Evolutionary conservation across 2,329 filamentous ascomycete species (phyloP), one percentile per base, ranked within the genome.

Genomic region (Venturia asperata): DNA sequence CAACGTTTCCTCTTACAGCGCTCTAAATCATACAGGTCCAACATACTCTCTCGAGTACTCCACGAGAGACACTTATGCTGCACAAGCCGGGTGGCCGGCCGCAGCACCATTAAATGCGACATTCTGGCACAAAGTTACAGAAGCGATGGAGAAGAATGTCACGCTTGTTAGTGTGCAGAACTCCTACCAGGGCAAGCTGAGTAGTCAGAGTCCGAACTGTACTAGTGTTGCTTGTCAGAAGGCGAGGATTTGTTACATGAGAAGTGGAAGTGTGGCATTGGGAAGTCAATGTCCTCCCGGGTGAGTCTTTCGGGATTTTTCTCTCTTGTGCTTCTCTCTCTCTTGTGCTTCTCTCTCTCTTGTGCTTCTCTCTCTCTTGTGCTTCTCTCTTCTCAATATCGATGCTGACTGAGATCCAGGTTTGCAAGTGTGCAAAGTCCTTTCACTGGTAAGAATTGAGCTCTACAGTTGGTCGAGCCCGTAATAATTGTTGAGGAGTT

Each of bases 161-260:
- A 76, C 70, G 2, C 74, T 86, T n/a, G 81, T 83, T 7, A 76
- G 72, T 43, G 70, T 74, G 47, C 81, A 82, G 65, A 85, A 83
- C 68, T 78, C 74, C 0, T 79, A 78, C 45, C 79, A 84, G 69
- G 82, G 82, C 0, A 84, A 83, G 72, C 77, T 71, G 66, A 83
- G 80, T 65, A 70, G 80, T 4, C 75, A 75, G 70, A 81, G 75
- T 52, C 82, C 82, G 0, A 80, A 81, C 49, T 85, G 83, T 67
- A 81, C 80, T 2, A 83, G 72, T 67, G 72, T 72, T 42, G 81
- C 76, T 3, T 86, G 83, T 70, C 78, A 79, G 2, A 70, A 74
- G 60, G 83, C 83, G 1, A 85, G 83, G 74, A 74, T 85, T 19
- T 86, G 84, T 68, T 85, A 86, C 69, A 85, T 85, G 76, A 73